phyloP scores from a whole-genome alignment of 345 rosid species.

The Dipteronia sinensis region DNA sequence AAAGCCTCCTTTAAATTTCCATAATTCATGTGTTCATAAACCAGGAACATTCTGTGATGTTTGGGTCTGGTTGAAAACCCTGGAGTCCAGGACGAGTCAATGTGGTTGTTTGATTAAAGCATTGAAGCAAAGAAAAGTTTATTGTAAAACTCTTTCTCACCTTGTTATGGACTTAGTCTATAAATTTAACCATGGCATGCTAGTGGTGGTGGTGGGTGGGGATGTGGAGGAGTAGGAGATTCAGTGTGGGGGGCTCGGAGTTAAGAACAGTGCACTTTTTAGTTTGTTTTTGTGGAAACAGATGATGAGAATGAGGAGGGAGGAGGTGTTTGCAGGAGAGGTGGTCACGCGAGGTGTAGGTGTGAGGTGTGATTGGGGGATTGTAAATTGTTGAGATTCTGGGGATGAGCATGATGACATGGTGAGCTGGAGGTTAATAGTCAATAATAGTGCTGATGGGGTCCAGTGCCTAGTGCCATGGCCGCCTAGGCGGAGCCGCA shows the following conservation, averaged over 20 bases:
- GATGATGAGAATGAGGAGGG: not conserved
- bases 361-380: not conserved
- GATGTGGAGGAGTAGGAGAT: not conserved
- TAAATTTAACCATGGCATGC: not conserved
- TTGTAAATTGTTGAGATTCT: not conserved
- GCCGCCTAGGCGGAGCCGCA: no score
- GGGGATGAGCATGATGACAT: not conserved
- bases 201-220: not conserved
- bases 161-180: not conserved
- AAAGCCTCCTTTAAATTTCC: not conserved
- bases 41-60: not conserved
- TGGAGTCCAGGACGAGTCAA: not conserved
- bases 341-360: not conserved
- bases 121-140: not conserved
- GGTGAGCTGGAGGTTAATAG: not conserved
- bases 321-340: not conserved
- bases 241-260: not conserved
- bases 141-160: not conserved
- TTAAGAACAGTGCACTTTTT: not conserved
- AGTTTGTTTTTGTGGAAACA: not conserved
- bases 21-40: not conserved
- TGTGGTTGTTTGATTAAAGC: not conserved
- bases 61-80: not conserved
- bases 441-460: not conserved
- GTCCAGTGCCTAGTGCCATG: no score